Percentiles rank a stretch among this genome's conserved stretches.
These are phyloP conservation scores for Collybia nuda DNA, from an alignment of 768 basidiomycete genomes.

Conservation along the genomic window DNA sequence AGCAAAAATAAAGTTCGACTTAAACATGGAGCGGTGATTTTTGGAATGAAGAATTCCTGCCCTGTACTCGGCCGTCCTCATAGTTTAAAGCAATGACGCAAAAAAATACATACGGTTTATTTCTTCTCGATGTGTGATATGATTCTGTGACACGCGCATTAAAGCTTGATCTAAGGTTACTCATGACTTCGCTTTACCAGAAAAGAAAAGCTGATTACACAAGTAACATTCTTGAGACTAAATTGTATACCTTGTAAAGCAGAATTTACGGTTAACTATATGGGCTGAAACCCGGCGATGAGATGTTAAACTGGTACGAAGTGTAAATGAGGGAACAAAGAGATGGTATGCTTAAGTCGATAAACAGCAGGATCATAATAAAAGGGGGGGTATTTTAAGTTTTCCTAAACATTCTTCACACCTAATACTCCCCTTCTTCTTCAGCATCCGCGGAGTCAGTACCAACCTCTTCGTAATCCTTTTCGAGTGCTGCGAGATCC, in stretches of 20 bases:
- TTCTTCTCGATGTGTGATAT: too few species aligned
- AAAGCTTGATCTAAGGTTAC: too few species aligned
- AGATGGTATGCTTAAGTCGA: slow-evolving; percentile 12
- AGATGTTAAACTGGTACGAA: slow-evolving; percentile 9
- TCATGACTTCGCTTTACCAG: too few species aligned
- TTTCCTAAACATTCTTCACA: slow-evolving; percentile 10
- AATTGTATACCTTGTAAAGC: neutral
- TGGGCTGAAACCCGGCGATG: slow-evolving; percentile 7
- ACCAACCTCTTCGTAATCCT: slow-evolving; percentile 90
- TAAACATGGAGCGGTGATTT: too few species aligned
- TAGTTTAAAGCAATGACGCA: too few species aligned
- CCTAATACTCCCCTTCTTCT: slow-evolving; percentile 62
- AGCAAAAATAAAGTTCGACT: too few species aligned
- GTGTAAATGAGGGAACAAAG: slow-evolving; percentile 10
- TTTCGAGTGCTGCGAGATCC: slow-evolving; percentile 96
- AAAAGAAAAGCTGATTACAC: too few species aligned
- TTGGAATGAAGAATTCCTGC: too few species aligned
- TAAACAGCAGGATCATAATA: slow-evolving; percentile 1
- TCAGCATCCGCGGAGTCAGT: slow-evolving; percentile 75
- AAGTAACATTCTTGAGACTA: too few species aligned
- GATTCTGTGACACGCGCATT: too few species aligned
- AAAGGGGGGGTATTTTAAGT: slow-evolving; percentile 16
- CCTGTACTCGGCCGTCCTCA: too few species aligned
- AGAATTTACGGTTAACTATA: slow-evolving; percentile 3
- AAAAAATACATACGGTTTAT: too few species aligned